Percentiles rank a stretch among this genome's conserved stretches.
Conservation (phyloP, 257 asterid genomes). For the Solanum arcanum region DNA sequence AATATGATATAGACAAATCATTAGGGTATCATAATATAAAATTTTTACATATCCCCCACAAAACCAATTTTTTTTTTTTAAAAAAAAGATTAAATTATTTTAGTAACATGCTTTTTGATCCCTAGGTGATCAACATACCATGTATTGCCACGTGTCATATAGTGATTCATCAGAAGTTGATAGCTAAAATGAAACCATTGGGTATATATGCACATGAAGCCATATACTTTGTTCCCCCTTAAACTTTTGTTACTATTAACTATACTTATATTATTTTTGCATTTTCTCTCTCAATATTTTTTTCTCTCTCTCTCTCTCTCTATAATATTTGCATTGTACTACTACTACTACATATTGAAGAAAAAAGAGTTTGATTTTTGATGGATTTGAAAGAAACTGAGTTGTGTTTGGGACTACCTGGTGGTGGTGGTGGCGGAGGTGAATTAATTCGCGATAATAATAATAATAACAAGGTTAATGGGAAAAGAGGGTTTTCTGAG, state of each 20-base stretch:
- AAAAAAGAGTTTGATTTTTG: not conserved
- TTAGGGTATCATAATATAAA: conserved; percentile 6
- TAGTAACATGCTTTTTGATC: conserved; percentile 76
- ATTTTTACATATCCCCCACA: conserved; percentile 4
- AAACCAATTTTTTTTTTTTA: not conserved
- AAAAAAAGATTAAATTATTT: conserved; percentile 20
- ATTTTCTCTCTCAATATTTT: not conserved
- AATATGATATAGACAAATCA: conserved; percentile 11
- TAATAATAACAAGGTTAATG: conserved; percentile 11
- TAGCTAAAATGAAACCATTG: conserved; percentile 13
- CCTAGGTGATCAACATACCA: conserved; percentile 32
- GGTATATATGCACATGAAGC: conserved; percentile 39
- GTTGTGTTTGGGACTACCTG: conserved; percentile 44
- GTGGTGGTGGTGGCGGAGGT: conserved; percentile 14
- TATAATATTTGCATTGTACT: not conserved
- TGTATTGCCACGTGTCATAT: conserved; percentile 50
- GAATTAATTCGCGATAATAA: not conserved
- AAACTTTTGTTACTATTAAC: conserved; percentile 11
- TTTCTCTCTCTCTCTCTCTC: not conserved
- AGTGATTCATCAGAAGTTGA: conserved; percentile 9
- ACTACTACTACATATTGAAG: not conserved
- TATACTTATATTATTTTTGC: not conserved
- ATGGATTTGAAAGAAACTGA: conserved; percentile 35
- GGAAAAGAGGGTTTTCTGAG: conserved; percentile 42
- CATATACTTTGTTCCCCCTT: conserved; percentile 32